Base-by-base conservation (phyloP, 345 rosid species). In the Salix udensis region DNA sequence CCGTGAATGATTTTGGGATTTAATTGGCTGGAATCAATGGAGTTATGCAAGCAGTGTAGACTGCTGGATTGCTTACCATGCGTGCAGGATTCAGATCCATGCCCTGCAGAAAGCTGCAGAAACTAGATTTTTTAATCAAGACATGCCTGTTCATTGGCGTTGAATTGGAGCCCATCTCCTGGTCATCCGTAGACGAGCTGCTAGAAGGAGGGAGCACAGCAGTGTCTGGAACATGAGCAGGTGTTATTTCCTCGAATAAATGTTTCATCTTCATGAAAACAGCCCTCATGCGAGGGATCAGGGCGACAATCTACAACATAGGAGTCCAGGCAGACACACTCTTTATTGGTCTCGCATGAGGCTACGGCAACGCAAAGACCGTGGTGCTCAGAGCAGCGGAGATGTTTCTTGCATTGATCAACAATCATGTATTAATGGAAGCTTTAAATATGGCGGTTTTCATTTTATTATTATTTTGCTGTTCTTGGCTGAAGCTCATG, bases 61-160 rank as follows among this genome's bases (percentile, higher is more conserved):
- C 34, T 31, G 36, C 4, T 65, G 16, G 8, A 65, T 37, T 62
- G n/a, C 87, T 84, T 78, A 89, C 98, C 88, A 82, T 82, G 26
- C 97, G 90, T 18, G 80, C 73, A 60, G 86, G 87, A 60, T 93
- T 85, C 52, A 91, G 84, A 76, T 89, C 77, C 65, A 81, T 67
- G 23, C 83, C 84, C 26, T 48, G 48, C n/a, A 76, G 79, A 58
- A 81, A 68, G 77, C 74, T 80, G 16, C 62, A 77, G 2, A 82
- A 76, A 1, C 37, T 26, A 4, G 82, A 36, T 26, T 72, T 85
- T 15, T 79, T 70, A 1, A 85, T 66, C 0, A 61, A 74, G 42
- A 19, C 58, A 64, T 80, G 84, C 19, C 65, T 86, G 70, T 82
- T 66, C 58, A 78, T 71, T 1, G 82, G 78, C 15, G 74, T 40